These are phyloP conservation scores for Coffea eugenioides DNA, from an alignment of 257 asterid genomes.

Conservation along the genomic window DNA sequence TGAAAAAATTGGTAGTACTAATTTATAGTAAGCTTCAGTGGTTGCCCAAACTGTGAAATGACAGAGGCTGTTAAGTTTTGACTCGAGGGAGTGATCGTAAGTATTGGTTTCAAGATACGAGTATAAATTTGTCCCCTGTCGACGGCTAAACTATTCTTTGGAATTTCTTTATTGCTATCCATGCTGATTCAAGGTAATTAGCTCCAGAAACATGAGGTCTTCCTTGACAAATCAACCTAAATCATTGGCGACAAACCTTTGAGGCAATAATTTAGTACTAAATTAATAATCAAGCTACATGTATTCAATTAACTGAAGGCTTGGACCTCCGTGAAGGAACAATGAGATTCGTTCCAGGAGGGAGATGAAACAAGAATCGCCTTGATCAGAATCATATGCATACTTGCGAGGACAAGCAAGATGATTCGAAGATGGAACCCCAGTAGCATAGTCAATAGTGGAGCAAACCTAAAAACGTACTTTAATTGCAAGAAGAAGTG, in stretches of 20 bases:
- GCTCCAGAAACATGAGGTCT: neutral
- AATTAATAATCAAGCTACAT: too few species aligned
- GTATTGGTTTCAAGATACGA: neutral
- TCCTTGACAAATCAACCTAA: neutral
- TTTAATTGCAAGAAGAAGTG: slow-evolving; percentile 12
- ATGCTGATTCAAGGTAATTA: neutral
- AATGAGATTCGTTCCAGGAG: neutral
- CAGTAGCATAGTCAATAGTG: neutral
- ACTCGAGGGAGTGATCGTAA: neutral
- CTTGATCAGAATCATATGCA: slow-evolving; percentile 6
- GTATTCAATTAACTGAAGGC: neutral
- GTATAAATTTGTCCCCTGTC: neutral
- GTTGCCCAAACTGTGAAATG: neutral
- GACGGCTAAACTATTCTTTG: neutral
- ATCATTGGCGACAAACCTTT: neutral
- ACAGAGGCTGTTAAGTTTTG: neutral
- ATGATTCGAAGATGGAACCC: slow-evolving; percentile 11
- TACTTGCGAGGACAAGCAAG: slow-evolving; percentile 16
- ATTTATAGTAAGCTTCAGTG: neutral
- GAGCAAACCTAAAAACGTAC: slow-evolving; percentile 6
- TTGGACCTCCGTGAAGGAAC: neutral
- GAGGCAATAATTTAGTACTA: neutral
- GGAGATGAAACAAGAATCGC: slow-evolving; percentile 7
- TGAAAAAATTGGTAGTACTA: neutral
- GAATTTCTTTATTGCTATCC: neutral